Conservation (phyloP, 768 basidiomycete species). For the Leccinum variicolor region DNA sequence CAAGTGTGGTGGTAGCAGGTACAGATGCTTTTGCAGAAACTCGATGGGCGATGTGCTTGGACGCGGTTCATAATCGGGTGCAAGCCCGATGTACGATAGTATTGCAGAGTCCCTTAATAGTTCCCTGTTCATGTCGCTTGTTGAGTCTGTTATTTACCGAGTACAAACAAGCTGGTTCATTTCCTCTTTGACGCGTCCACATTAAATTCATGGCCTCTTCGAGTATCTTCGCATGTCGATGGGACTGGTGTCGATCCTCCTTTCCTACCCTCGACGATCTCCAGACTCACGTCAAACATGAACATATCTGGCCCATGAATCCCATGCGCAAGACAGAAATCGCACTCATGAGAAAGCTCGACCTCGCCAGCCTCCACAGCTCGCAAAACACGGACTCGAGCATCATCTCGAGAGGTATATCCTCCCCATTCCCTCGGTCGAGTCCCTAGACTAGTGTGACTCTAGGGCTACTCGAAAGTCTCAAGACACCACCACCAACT, state of each 20-base stretch:
- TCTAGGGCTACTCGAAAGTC: slow-evolving; percentile 3
- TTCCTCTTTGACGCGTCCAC: not conserved
- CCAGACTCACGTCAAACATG: slow-evolving; percentile 42
- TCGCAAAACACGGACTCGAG: slow-evolving; percentile 11
- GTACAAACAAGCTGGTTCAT: slow-evolving; percentile 16
- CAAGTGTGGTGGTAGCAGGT: slow-evolving; percentile 66
- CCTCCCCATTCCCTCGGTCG: not conserved
- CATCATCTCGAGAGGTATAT: slow-evolving; percentile 18
- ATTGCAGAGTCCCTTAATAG: slow-evolving; percentile 21
- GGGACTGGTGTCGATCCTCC: slow-evolving; percentile 50
- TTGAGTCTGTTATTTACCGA: slow-evolving; percentile 7
- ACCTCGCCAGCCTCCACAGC: slow-evolving; percentile 35
- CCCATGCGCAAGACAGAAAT: slow-evolving; percentile 48
- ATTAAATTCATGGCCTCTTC: slow-evolving; percentile 9
- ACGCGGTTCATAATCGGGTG: slow-evolving; percentile 54
- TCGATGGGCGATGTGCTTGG: slow-evolving; percentile 55
- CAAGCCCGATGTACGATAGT: slow-evolving; percentile 55
- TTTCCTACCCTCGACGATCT: slow-evolving; percentile 40
- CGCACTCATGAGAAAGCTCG: slow-evolving; percentile 32
- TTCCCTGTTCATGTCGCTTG: not conserved
- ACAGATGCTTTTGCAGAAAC: slow-evolving; percentile 60
- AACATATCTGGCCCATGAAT: slow-evolving; percentile 44
- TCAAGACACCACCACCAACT: slow-evolving; percentile 2
- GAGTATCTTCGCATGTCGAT: slow-evolving; percentile 39
- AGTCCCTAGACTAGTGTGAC: slow-evolving; percentile 1